Percentiles rank a stretch among this genome's conserved stretches.
phyloP scores from a whole-genome alignment of 257 asterid genomes.

The Pogostemon cablin region DNA sequence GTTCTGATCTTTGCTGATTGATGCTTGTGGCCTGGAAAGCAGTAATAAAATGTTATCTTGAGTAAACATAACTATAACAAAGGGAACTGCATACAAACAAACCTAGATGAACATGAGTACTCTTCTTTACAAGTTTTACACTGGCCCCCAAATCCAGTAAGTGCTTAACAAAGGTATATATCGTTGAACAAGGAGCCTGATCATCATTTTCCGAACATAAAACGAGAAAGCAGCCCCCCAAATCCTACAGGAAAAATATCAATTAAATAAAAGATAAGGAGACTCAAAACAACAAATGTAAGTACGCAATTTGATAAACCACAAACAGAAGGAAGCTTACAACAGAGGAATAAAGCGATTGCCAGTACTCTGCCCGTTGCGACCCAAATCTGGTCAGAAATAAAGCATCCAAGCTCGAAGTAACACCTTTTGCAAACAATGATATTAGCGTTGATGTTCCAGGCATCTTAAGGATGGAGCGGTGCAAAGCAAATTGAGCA shows the following conservation, averaged over 20 bases:
- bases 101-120: conserved; percentile 55
- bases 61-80: background rate
- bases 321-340: conserved; percentile 51
- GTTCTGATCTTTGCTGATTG: conserved; percentile 48
- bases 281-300: conserved; percentile 25
- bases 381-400: conserved; percentile 84
- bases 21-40: conserved; percentile 51
- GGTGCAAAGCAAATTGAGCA: conserved; percentile 66
- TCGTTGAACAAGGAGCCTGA: conserved; percentile 52
- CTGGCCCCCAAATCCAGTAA: conserved; percentile 67
- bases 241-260: conserved; percentile 46
- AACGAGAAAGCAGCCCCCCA: conserved; percentile 71
- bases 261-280: conserved; percentile 15
- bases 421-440: conserved; percentile 67
- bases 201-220: conserved; percentile 73
- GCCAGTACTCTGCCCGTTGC: conserved; percentile 77
- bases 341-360: conserved; percentile 74
- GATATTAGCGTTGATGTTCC: conserved; percentile 74
- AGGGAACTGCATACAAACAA: conserved; percentile 32
- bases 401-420: conserved; percentile 78
- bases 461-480: conserved; percentile 64
- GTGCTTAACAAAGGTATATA: conserved; percentile 57
- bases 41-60: background rate
- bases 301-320: conserved; percentile 5
- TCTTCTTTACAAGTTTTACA: conserved; percentile 58